Conservation (phyloP, 2,329 filamentous ascomycete species). For the Trichoderma cornu-damae region DNA sequence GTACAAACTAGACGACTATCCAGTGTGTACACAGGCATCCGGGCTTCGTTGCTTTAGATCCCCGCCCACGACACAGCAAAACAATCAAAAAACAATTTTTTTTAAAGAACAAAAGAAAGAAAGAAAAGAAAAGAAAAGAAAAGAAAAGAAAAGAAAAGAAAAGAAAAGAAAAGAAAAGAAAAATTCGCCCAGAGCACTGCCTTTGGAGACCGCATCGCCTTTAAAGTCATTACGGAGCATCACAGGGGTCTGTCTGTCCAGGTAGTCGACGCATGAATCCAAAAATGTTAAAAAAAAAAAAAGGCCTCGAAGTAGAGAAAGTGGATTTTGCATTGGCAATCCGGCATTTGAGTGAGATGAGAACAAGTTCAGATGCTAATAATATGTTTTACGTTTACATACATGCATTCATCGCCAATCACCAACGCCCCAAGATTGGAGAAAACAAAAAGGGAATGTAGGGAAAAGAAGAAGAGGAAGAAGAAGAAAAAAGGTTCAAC, state of each 20-base stretch:
- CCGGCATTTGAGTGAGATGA: no score
- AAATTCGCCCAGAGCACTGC: background rate
- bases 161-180: background rate
- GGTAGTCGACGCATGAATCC: background rate
- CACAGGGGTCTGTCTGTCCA: background rate
- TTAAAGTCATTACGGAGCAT: background rate
- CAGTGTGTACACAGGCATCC: background rate
- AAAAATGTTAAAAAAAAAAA: no score
- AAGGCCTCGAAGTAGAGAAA: no score
- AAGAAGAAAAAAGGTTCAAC: no score
- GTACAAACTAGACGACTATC: background rate
- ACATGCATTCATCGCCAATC: no score
- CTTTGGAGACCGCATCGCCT: background rate
- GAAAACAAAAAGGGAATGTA: no score
- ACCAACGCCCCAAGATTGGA: no score
- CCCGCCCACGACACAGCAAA: conserved; percentile 1
- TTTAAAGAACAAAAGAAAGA: background rate
- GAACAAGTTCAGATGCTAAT: no score
- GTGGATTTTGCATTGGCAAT: no score
- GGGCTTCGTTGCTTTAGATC: background rate
- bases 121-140: background rate
- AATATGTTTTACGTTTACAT: no score
- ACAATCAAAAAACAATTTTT: conserved; percentile 3
- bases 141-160: background rate
- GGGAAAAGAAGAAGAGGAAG: no score